Evolutionary conservation across 306 rosid species (phyloP), one percentile per base, ranked within the genome.

Genomic region (Casuarina cunninghamiana): DNA sequence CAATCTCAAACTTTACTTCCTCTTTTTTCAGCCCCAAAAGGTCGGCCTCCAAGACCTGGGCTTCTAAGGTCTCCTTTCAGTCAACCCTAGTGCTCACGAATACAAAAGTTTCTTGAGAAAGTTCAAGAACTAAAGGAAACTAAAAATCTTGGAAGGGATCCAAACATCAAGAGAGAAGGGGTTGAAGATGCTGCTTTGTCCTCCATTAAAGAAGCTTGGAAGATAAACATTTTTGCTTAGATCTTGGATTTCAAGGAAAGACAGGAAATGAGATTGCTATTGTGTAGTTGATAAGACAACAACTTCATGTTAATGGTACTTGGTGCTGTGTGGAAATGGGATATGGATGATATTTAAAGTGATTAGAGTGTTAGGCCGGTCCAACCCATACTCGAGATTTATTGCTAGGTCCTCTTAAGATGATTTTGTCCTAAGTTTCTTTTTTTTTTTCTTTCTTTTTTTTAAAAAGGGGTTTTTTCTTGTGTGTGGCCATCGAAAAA

Each of bases 1-100:
- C 88, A 1, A 81, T 45, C 80, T 74, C 80, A 4, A 84, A 84
- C 61, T 81, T 77, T 5, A 69, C 78, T 57, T 84, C 83, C 9
- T 84, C 7, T 19, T 53, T 53, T 19, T 53, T 53, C 21, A 84
- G 11, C 53, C 88, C 78, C 0, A 76, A 69, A 2, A 79, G 41
- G 42, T 15, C 2, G 0, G 21, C 57, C 57, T 0, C 16, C 6
- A 53, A 4, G 15, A 53, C 19, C 2, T 53, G 57, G 21, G 19
- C 57, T 53, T 53, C 57, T 53, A 19, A 3, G 60, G 32, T 53
- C 60, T 53, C 32, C 9, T 53, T 53, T 26, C 5, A 17, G 3
- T 17, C 32, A 3, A 17, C n/a, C 4, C 1, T 5, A 1, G 60
- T 17, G 61, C 6, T 54, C 51, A 48, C 15, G 4, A 54, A 54